phyloP scores from a whole-genome alignment of 2,329 filamentous ascomycete genomes.

The Escovopsis sp. region DNA sequence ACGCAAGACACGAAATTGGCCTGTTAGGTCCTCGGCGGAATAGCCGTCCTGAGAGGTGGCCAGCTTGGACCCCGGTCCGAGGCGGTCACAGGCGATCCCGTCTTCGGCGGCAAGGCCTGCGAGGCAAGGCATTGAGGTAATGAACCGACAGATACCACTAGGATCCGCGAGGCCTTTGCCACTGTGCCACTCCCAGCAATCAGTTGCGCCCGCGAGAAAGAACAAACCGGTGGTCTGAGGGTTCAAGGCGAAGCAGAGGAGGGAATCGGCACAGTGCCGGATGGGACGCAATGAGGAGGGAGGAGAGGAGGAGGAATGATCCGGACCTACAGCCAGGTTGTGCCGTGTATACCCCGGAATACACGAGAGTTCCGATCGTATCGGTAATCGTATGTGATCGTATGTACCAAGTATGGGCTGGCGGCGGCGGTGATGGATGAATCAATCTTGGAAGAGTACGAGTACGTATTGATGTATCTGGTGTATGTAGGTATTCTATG shows the following conservation, averaged over 20 bases:
- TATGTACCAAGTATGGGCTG: not conserved
- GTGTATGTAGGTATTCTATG: not conserved
- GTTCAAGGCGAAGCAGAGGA: too few relatives aligned
- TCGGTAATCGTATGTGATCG: not conserved
- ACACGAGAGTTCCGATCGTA: too few relatives aligned
- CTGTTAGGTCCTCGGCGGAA: slow-evolving; percentile 3
- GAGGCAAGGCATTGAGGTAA: not conserved
- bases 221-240: slow-evolving; percentile 1
- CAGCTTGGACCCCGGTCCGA: slow-evolving; percentile 4
- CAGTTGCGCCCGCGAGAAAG: slow-evolving; percentile 6
- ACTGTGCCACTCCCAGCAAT: slow-evolving; percentile 6
- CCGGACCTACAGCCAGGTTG: not conserved
- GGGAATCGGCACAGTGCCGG: not conserved
- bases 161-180: slow-evolving; percentile 1
- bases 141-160: slow-evolving; percentile 4
- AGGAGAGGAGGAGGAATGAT: too few relatives aligned
- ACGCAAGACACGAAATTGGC: not conserved
- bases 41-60: slow-evolving; percentile 1
- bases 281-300: not conserved
- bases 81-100: slow-evolving; percentile 4
- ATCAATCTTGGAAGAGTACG: not conserved
- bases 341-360: too few relatives aligned
- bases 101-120: slow-evolving; percentile 3
- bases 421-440: not conserved
- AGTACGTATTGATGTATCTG: not conserved